These are phyloP conservation scores for Rhynchosporium secalis DNA, from an alignment of 2,329 filamentous ascomycete species.

Conservation along the genomic window DNA sequence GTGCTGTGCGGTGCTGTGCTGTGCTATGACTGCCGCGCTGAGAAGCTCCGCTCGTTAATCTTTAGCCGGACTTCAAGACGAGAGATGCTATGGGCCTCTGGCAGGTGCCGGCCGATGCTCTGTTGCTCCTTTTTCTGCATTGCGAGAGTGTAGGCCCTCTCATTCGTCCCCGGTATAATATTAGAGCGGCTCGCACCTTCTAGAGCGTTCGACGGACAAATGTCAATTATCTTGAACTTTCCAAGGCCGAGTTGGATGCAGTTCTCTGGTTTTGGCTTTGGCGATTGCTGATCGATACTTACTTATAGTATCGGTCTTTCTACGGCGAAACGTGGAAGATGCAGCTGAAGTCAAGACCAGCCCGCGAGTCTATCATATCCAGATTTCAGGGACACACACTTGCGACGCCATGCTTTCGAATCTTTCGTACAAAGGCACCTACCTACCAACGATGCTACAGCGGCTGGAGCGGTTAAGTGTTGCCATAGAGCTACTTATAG, in stretches of 20 bases:
- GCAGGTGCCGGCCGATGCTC: conserved; percentile 8
- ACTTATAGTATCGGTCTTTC: background rate
- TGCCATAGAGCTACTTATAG: too few species aligned
- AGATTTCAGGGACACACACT: background rate
- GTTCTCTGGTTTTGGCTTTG: background rate
- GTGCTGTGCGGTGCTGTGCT: background rate
- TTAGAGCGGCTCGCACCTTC: conserved; percentile 2
- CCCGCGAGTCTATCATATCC: background rate
- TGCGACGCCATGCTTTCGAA: background rate
- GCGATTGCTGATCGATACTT: conserved; percentile 1
- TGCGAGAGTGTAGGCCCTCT: background rate
- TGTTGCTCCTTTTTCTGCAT: background rate
- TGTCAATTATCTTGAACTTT: background rate
- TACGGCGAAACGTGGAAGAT: conserved; percentile 2
- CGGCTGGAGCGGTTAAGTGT: too few species aligned
- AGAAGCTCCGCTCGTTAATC: conserved; percentile 8
- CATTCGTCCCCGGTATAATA: background rate
- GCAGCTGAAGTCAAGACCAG: conserved; percentile 1
- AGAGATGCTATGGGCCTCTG: background rate
- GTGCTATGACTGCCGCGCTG: conserved; percentile 4
- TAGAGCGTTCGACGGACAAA: conserved; percentile 1
- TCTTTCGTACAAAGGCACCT: too few species aligned
- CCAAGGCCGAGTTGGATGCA: conserved; percentile 1
- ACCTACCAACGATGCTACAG: too few species aligned
- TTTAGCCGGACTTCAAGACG: background rate